Evolutionary conservation across 2,329 filamentous ascomycete genomes (phyloP).

Genomic region (Harringtonia aguacate): DNA sequence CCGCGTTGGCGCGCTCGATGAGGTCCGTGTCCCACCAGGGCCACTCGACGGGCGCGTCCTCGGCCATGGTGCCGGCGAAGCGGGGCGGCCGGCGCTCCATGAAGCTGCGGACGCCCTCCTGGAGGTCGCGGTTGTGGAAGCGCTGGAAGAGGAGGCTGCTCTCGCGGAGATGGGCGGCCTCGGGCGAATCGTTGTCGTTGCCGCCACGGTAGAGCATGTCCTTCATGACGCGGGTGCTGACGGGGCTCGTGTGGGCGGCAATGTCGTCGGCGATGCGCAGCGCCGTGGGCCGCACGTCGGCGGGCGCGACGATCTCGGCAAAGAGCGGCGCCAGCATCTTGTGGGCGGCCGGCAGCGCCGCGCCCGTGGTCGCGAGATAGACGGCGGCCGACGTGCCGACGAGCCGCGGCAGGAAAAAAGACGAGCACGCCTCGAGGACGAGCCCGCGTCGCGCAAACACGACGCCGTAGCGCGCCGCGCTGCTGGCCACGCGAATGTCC

Average conservation of each 20-base stretch:
- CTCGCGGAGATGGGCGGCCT: conserved; percentile 62
- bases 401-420: conserved; percentile 61
- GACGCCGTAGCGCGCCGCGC: conserved; percentile 57
- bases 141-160: conserved; percentile 51
- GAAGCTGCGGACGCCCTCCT: conserved; percentile 59
- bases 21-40: conserved; percentile 58
- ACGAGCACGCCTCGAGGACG: conserved; percentile 60
- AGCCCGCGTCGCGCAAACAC: conserved; percentile 63
- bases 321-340: conserved; percentile 50
- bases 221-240: conserved; percentile 56
- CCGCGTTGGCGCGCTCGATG: conserved; percentile 10
- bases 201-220: conserved; percentile 57
- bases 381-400: conserved; percentile 54
- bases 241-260: conserved; percentile 51
- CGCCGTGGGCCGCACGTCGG: conserved; percentile 31
- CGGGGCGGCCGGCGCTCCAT: conserved; percentile 54
- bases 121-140: conserved; percentile 46
- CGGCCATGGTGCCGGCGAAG: conserved; percentile 36
- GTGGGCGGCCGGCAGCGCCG: conserved; percentile 42
- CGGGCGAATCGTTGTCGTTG: conserved; percentile 47
- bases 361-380: conserved; percentile 57
- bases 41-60: conserved; percentile 47
- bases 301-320: conserved; percentile 36
- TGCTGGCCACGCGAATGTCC: conserved; percentile 40
- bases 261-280: conserved; percentile 44